Conservation (phyloP, 169 alveolate genomes). For the Cytauxzoon felis region DNA sequence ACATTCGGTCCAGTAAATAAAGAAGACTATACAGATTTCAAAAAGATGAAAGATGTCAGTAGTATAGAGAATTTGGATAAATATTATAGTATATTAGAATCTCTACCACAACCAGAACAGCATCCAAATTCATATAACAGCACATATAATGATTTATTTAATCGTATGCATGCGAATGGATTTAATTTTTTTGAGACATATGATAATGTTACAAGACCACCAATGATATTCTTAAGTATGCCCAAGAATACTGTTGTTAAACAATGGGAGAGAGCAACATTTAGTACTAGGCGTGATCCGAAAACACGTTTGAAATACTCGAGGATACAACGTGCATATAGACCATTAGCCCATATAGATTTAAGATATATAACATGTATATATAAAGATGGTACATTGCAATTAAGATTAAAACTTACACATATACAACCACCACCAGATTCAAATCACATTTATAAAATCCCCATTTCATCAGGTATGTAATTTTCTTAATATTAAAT, state of each 20-base stretch:
- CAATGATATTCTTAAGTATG: conserved; percentile 33
- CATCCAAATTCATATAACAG: conserved; percentile 54
- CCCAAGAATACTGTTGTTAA: conserved; percentile 60
- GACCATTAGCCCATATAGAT: conserved; percentile 57
- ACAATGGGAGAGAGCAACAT: conserved; percentile 50
- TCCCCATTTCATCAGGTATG: conserved; percentile 20
- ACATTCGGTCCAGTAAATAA: not conserved
- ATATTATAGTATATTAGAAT: conserved; percentile 33
- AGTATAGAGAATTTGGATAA: conserved; percentile 2
- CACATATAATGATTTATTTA: conserved; percentile 48
- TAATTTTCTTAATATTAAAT: not conserved
- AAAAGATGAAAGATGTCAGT: not conserved
- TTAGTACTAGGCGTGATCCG: conserved; percentile 49
- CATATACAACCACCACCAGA: conserved; percentile 61
- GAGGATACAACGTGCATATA: conserved; percentile 56
- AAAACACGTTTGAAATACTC: conserved; percentile 3
- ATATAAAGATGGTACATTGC: conserved; percentile 37
- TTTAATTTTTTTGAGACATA: not conserved
- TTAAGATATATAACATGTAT: conserved; percentile 32
- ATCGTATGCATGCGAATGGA: conserved; percentile 29
- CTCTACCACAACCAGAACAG: conserved; percentile 40
- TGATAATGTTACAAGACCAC: conserved; percentile 42
- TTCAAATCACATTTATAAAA: conserved; percentile 11
- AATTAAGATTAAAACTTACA: conserved; percentile 24
- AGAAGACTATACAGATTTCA: conserved; percentile 19